These are phyloP conservation scores for Cylindrodendrum hubeiense DNA, from an alignment of 2,329 filamentous ascomycete species.

Conservation along the genomic window DNA sequence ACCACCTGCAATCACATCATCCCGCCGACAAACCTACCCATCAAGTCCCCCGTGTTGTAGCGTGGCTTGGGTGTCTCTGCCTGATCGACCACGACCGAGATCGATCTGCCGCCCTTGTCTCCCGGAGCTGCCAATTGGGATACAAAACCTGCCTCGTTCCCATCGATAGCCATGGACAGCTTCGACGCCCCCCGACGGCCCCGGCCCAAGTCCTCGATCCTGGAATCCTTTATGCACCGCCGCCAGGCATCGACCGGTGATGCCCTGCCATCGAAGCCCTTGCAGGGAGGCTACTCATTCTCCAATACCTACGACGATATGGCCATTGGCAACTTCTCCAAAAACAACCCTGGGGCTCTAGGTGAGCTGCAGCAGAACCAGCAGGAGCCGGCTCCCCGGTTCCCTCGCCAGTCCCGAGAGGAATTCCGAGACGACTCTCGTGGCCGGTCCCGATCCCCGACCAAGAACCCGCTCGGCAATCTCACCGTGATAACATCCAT, in stretches of 20 bases:
- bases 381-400: slow-evolving; percentile 54
- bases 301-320: slow-evolving; percentile 44
- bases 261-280: slow-evolving; percentile 46
- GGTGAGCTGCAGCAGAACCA: slow-evolving; percentile 70
- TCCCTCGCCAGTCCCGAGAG: slow-evolving; percentile 55
- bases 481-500: slow-evolving; percentile 59
- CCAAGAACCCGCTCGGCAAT: slow-evolving; percentile 56
- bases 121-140: slow-evolving; percentile 24
- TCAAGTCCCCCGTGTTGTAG: slow-evolving; percentile 20
- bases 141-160: slow-evolving; percentile 9
- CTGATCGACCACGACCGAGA: slow-evolving; percentile 16
- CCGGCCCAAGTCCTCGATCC: slow-evolving; percentile 62
- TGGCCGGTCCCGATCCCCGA: slow-evolving; percentile 56
- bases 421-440: slow-evolving; percentile 47
- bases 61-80: slow-evolving; percentile 16
- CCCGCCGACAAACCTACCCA: slow-evolving; percentile 3
- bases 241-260: slow-evolving; percentile 60
- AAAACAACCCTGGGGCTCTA: slow-evolving; percentile 59
- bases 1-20: neutral
- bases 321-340: slow-evolving; percentile 51
- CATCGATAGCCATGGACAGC: slow-evolving; percentile 16
- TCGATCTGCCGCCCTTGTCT: neutral
- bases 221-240: slow-evolving; percentile 64
- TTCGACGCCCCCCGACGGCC: slow-evolving; percentile 50
- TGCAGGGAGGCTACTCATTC: slow-evolving; percentile 39